A percentile compares a stretch with the other conserved stretches of the same genome.
These are phyloP conservation scores for Sugiyamaella japonica DNA, from an alignment of 1,139 yeast species.

Conservation along the genomic window DNA sequence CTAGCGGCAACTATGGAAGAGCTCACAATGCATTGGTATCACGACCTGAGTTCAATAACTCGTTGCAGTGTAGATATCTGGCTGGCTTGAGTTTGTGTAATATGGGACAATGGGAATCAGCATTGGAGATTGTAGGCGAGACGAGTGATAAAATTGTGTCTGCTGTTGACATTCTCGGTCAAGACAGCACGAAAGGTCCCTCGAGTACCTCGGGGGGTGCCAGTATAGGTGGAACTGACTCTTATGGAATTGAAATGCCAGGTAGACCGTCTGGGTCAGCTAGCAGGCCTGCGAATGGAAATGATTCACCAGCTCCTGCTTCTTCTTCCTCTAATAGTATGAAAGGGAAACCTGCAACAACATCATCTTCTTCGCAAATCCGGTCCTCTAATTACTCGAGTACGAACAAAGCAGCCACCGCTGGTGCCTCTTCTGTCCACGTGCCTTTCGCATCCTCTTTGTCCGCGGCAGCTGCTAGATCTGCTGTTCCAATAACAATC, in stretches of 20 bases:
- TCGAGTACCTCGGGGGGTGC: neutral
- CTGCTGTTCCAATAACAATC: slow-evolving; percentile 11
- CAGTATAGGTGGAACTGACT: neutral
- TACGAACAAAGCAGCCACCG: neutral
- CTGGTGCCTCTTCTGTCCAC: neutral
- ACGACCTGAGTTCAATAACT: slow-evolving; percentile 40
- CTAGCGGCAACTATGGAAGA: slow-evolving; percentile 71
- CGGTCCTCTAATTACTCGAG: neutral
- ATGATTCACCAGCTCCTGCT: neutral
- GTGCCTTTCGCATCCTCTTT: slow-evolving; percentile 11
- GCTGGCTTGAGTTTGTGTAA: slow-evolving; percentile 76
- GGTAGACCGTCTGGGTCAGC: neutral
- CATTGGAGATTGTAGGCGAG: slow-evolving; percentile 83
- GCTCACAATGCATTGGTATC: slow-evolving; percentile 63
- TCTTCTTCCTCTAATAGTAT: neutral
- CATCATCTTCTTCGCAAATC: slow-evolving; percentile 1
- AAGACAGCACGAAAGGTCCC: neutral
- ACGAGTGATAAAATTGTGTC: slow-evolving; percentile 44
- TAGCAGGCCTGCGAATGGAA: neutral
- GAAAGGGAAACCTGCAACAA: neutral
- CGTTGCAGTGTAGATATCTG: slow-evolving; percentile 77
- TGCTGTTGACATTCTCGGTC: neutral
- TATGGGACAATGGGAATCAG: slow-evolving; percentile 83
- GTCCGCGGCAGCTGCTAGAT: slow-evolving; percentile 14
- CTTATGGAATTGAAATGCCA: neutral